These are phyloP conservation scores for Hemileccinum impolitum DNA, from an alignment of 768 basidiomycete genomes.

Conservation along the genomic window DNA sequence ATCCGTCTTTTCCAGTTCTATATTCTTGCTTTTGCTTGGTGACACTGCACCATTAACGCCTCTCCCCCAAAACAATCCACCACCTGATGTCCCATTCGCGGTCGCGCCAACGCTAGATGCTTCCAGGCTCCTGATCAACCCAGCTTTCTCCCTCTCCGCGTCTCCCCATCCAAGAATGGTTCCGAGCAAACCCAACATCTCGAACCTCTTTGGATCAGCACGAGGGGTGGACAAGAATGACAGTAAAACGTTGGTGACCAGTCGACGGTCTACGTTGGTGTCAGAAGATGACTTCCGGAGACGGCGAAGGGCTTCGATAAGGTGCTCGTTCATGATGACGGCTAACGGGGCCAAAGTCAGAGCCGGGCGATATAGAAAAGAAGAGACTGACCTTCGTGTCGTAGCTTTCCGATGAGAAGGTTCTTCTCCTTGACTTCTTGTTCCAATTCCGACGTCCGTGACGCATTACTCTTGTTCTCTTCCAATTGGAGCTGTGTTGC, in stretches of 20 bases:
- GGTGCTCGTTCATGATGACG: slow-evolving; percentile 95
- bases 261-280: slow-evolving; percentile 87
- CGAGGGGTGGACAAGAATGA: slow-evolving; percentile 89
- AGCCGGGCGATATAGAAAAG: slow-evolving; percentile 1
- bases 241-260: slow-evolving; percentile 92
- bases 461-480: slow-evolving; percentile 63
- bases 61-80: slow-evolving; percentile 23
- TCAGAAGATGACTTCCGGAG: slow-evolving; percentile 79
- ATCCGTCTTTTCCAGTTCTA: slow-evolving; percentile 74
- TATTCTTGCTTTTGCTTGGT: slow-evolving; percentile 34
- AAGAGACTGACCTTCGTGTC: slow-evolving; percentile 76
- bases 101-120: slow-evolving; percentile 41
- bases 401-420: slow-evolving; percentile 88
- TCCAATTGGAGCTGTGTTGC: slow-evolving; percentile 63
- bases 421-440: slow-evolving; percentile 95
- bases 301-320: slow-evolving; percentile 96
- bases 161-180: slow-evolving; percentile 94
- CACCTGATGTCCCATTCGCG: slow-evolving; percentile 13
- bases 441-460: slow-evolving; percentile 70
- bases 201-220: slow-evolving; percentile 91
- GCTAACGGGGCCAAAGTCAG: slow-evolving; percentile 43
- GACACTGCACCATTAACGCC: slow-evolving; percentile 22
- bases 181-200: slow-evolving; percentile 87
- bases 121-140: slow-evolving; percentile 33
- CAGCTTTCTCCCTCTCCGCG: slow-evolving; percentile 86